Base-by-base conservation (phyloP, 805 yeast genomes). In the Saturnispora dispora region DNA sequence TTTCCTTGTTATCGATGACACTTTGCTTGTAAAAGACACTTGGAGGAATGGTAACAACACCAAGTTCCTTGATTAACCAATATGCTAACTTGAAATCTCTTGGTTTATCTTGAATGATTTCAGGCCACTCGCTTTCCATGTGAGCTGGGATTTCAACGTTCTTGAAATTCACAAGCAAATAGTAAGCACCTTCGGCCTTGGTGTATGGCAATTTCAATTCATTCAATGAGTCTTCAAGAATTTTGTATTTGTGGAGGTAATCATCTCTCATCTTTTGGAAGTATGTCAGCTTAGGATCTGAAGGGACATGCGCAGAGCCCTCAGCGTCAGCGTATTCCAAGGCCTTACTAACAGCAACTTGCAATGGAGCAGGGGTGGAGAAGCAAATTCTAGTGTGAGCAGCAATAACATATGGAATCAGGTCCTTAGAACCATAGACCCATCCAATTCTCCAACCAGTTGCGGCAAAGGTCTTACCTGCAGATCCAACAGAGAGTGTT, bases 361-460 rank as follows among this genome's bases (percentile, higher is more conserved):
- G 99, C 56, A 88, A 72, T 10, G 97, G 97, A 17, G 95, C 81
- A 44, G 96, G 96, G 1, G 89, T 79, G 9, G 91, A 75, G 68
- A 93, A 93, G 63, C 96, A 88, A 60, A 93, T 91, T 68, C 99
- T 79, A 1, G 96, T 88, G 68, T 93, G 96, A 0, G 98, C 98
- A 25, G 85, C 78, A 6, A 88, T 76, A 5, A 83, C 95, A 63
- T 86, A 88, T 57, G 84, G 81, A 60, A 93, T 74, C 57, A 90
- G 72, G 30, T 85, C 86, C n/a, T 85, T 75, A 50, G 86, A 83
- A 6, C 96, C 98, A 55, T 90, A 82, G 37, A 91, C 76, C 95
- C 96, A 93, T 50, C 99, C 99, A 49, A 93, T 79, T 73, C 99
- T 83, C 97, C 98, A 93, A 50, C 99, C 99, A 11, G 99, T 93